phyloP scores from a whole-genome alignment of 2,329 filamentous ascomycete species.

The Talaromyces rugulosus region DNA sequence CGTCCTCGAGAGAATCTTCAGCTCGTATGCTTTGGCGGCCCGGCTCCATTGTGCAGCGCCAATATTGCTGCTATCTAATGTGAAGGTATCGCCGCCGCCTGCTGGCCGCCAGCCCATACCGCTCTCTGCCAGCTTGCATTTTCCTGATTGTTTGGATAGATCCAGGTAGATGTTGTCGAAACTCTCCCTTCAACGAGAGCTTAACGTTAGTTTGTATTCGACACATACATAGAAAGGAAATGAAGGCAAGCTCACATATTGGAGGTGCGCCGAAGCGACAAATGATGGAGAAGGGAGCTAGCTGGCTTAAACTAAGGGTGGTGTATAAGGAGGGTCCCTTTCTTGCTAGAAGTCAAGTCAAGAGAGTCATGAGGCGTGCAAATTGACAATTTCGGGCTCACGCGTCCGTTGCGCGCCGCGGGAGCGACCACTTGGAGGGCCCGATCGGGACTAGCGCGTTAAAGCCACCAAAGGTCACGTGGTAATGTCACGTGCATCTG shows the following conservation, averaged over 20 bases:
- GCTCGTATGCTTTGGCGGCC: constrained; percentile 84
- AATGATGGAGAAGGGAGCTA: not conserved
- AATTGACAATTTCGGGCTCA: not conserved
- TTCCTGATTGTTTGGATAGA: constrained; percentile 85
- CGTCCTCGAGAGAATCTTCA: constrained; percentile 83
- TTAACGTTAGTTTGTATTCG: not conserved
- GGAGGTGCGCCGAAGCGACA: constrained; percentile 22
- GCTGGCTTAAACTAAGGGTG: no score
- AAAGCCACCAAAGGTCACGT: not conserved
- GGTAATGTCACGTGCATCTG: not conserved
- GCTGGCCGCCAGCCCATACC: constrained; percentile 94
- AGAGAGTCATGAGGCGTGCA: not conserved
- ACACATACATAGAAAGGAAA: not conserved
- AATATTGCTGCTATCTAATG: constrained; percentile 82
- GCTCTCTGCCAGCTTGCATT: constrained; percentile 90
- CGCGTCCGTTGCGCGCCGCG: not conserved
- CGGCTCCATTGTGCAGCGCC: constrained; percentile 89
- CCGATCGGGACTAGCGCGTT: not conserved
- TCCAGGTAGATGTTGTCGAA: constrained; percentile 98
- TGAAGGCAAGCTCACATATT: constrained; percentile 26
- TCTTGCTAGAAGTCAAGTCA: not conserved
- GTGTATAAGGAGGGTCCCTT: not conserved
- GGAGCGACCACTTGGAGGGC: not conserved
- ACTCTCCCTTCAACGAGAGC: constrained; percentile 61
- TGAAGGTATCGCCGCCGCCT: constrained; percentile 85